Conservation (phyloP, 768 basidiomycete species). For the Mycena chlorophos region DNA sequence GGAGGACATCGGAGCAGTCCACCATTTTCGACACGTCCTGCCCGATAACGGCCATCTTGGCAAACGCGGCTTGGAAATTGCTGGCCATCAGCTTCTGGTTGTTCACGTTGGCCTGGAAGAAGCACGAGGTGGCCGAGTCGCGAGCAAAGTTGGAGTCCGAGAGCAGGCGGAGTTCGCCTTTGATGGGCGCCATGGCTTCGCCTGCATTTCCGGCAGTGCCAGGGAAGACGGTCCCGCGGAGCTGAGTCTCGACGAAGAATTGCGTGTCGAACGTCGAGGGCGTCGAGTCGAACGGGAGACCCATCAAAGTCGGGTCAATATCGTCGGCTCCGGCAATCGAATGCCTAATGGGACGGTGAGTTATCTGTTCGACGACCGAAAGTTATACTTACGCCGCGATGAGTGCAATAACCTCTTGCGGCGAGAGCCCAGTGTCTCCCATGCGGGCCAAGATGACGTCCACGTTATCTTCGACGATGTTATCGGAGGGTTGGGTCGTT, state of each 20-base stretch:
- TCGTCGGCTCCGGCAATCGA: too few relatives aligned
- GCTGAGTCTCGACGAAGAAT: conserved; percentile 46
- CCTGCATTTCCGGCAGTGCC: conserved; percentile 39
- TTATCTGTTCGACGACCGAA: not conserved
- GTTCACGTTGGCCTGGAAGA: too few relatives aligned
- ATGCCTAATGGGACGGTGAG: too few relatives aligned
- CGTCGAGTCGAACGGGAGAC: not conserved
- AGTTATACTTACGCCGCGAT: too few relatives aligned
- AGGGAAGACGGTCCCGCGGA: conserved; percentile 44
- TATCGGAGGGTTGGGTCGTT: too few relatives aligned
- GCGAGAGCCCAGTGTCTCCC: too few relatives aligned
- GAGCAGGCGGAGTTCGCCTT: conserved; percentile 45
- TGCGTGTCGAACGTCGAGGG: too few relatives aligned
- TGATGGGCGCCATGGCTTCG: conserved; percentile 40
- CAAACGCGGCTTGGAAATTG: conserved; percentile 44
- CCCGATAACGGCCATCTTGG: conserved; percentile 45
- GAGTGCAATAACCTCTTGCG: too few relatives aligned
- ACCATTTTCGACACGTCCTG: conserved; percentile 37
- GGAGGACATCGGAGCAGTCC: conserved; percentile 50
- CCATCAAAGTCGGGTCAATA: not conserved
- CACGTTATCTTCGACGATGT: too few relatives aligned
- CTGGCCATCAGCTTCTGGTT: conserved; percentile 48
- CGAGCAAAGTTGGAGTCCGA: conserved; percentile 35
- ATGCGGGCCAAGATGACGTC: too few relatives aligned
- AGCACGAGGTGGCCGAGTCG: conserved; percentile 47